Percentiles rank a stretch among this genome's conserved stretches.
Conservation (phyloP, 2,329 filamentous ascomycete genomes). For the Ophiocordyceps unilateralis region DNA sequence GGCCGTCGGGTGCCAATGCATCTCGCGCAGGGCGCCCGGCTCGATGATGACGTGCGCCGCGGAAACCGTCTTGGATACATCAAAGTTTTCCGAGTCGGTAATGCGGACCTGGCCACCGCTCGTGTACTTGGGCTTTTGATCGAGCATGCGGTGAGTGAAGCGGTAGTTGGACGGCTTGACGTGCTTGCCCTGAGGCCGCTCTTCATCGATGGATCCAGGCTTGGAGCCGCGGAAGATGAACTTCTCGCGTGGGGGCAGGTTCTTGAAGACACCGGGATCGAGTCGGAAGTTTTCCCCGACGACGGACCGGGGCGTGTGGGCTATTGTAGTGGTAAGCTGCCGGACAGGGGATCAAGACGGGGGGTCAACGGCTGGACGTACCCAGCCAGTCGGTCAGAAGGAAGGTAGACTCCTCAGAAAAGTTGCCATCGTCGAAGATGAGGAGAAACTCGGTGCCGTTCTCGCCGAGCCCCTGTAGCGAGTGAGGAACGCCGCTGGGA, state of each 20-base stretch:
- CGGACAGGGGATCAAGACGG: not conserved
- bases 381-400: constrained; percentile 56
- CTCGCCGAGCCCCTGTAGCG: constrained; percentile 51
- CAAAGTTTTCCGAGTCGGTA: constrained; percentile 60
- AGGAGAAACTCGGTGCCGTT: constrained; percentile 38
- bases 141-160: constrained; percentile 57
- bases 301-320: constrained; percentile 55
- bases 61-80: constrained; percentile 54
- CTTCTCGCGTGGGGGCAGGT: constrained; percentile 49
- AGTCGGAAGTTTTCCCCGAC: constrained; percentile 62
- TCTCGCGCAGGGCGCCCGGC: constrained; percentile 57
- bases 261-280: constrained; percentile 49
- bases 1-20: constrained; percentile 69
- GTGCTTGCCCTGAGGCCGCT: constrained; percentile 40
- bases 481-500: constrained; percentile 60
- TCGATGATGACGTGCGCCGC: constrained; percentile 56
- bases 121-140: constrained; percentile 46
- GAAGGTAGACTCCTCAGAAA: constrained; percentile 50
- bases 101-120: constrained; percentile 58
- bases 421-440: constrained; percentile 30
- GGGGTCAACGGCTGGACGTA: constrained; percentile 11
- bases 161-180: constrained; percentile 50
- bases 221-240: constrained; percentile 61
- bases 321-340: constrained; percentile 12
- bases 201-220: constrained; percentile 47